These are phyloP conservation scores for Thamnidium elegans DNA, from an alignment of 192 early-diverging fungal species.

Conservation along the genomic window DNA sequence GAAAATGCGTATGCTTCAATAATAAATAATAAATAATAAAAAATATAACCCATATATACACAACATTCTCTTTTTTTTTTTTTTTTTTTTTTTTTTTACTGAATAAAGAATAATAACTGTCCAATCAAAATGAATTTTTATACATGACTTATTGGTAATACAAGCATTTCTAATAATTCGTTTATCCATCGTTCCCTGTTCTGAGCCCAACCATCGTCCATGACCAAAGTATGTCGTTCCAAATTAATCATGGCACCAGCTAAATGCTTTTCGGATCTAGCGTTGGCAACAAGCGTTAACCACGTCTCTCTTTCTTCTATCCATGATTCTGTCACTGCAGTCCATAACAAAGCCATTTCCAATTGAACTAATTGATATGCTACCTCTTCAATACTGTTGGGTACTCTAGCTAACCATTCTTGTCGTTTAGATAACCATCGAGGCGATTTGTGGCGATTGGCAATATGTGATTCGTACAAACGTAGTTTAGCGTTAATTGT, in stretches of 20 bases:
- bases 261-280: conserved; percentile 32
- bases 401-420: conserved; percentile 24
- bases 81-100: too few relatives aligned
- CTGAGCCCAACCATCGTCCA: conserved; percentile 30
- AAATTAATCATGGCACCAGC: conserved; percentile 36
- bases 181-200: conserved; percentile 27
- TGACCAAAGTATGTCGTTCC: conserved; percentile 31
- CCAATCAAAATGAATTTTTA: neutral
- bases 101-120: neutral
- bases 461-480: conserved; percentile 30
- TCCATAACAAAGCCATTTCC: conserved; percentile 38
- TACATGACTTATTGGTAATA: conserved; percentile 19
- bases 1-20: conserved; percentile 20
- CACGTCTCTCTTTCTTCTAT: conserved; percentile 37
- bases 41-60: too few relatives aligned
- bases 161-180: conserved; percentile 34
- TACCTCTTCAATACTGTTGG: conserved; percentile 33
- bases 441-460: conserved; percentile 34
- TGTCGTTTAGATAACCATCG: conserved; percentile 28
- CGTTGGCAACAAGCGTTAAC: conserved; percentile 30
- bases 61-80: too few relatives aligned
- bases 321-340: conserved; percentile 34
- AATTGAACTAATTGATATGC: conserved; percentile 36
- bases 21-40: neutral
- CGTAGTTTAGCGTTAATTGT: conserved; percentile 21